Evolutionary conservation across 805 yeast genomes (phyloP), one percentile per base, ranked within the genome.

Genomic region (Metschnikowia santaceciliae): DNA sequence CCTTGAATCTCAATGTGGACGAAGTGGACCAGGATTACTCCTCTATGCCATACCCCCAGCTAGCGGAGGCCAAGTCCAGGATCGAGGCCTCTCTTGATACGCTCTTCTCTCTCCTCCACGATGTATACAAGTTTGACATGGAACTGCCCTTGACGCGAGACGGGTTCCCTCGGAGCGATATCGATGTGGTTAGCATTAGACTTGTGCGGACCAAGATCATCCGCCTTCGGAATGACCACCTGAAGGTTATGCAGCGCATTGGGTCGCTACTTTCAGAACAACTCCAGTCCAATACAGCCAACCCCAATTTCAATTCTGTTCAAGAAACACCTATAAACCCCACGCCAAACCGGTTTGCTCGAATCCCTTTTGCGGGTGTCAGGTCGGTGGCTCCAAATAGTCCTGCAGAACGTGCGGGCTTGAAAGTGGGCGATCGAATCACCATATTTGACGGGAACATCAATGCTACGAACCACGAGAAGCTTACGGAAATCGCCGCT

Each of bases 141-240:
- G 65, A 76, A 22, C 83, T 91, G 1, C 74, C 82, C 0, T 66
- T 92, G 51, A 67, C 88, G 2, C 80, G 86, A 0, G 96, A 92
- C 61, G 97, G 97, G 19, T 92, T 80, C 60, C 99, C 99, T 0
- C 71, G 97, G 40, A 66, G 74, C 15, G 97, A 92, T 61, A 76
- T 92, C 26, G 96, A 92, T 60, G 86, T 92, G 4, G 81, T 90
- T 14, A 61, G 71, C 19, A 74, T 90, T 11, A 71, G 96, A 48
- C 64, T 78, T 8, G 62, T 83, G 0, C 70, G 97, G 52, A 78
- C 82, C 8, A 79, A 78, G 60, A 81, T 91, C 32, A 81, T 86
- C 34, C 72, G 86, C 47, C 70, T 86, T 37, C 74, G 84, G 51
- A 91, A 90, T 61, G 97, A 92, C 66, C 73, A 83, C 55, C 73